Evolutionary conservation across 768 basidiomycete species (phyloP), one percentile per base, ranked within the genome.

Genomic region (Tulasnella sp.): DNA sequence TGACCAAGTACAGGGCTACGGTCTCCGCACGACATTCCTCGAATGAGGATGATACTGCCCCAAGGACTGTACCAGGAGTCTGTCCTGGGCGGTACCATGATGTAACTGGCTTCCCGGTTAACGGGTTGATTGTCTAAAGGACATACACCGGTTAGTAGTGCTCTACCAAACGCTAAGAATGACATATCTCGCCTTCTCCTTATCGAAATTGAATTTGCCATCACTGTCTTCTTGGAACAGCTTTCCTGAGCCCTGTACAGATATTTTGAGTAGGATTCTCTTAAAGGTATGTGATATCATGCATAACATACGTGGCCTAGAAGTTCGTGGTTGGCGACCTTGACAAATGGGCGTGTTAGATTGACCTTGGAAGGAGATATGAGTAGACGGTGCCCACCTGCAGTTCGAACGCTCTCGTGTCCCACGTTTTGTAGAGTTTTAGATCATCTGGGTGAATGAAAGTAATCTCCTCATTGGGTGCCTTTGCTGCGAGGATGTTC

Each of bases 1-100:
- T 79, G 62, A 80, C 83, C 64, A 88, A 77, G 72, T 81, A 92
- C 43, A 93, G 74, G 0, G 86, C 86, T 21, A 90, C 90, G 1
- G 87, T 79, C 72, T 94, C 91, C 8, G 90, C 90, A n/a, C 91
- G 82, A 65, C 90, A 92, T 73, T 93, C 90, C 71, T 93, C 91
- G 80, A 92, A 81, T 1, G 90, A 92, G 0, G 89, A 91, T 3
- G 88, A 90, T 7, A 90, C 86, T 62, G 91, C 86, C 0, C 90
- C 90, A 1, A 94, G 76, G 1, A 91, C 84, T 9, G 88, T 83
- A 51, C 81, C 86, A 41, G 88, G 79, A 0, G 86, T 89, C 70
- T 91, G 90, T 7, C 90, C 90, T 32, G 85, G 79, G 68, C 86
- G 86, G 71, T 94, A 94, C 90, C 90, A 93, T 15, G 86, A 83